Evolutionary conservation across 169 alveolate species (phyloP), one percentile per base, ranked within the genome.

Genomic region (Eimeria acervulina): DNA sequence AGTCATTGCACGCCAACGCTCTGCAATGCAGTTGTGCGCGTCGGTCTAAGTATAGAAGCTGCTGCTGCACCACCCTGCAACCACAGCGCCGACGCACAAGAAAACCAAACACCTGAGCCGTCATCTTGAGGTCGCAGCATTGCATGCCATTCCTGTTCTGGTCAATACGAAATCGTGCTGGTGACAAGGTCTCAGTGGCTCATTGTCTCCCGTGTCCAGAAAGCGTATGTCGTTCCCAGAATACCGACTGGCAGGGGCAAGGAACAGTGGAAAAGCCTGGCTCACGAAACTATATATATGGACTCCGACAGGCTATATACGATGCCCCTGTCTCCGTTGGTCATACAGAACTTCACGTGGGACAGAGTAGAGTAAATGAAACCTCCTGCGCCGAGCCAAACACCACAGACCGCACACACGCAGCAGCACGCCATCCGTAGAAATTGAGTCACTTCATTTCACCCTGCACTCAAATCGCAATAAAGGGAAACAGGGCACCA

Each of bases 1-100:
- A 98, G 94, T 98, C 99, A 55, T 98, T 93, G 90, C 96, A 97
- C 36, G 98, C 97, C 95, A 97, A 93, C 26, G 96, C 92, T 61
- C 84, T 59, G 70, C 61, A 61, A 59, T 72, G 96, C 85, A 95
- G 70, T 47, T 80, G 70, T 17, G 80, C 80, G 88, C 95, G 92
- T 26, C 95, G 84, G 55, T 96, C 97, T 40, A 96, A 26, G 76
- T 87, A 90, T 31, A 87, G 15, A 31, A 87, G 93, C 63, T 87
- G 93, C 93, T 87, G 93, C 83, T 87, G 93, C 63, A 33, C 23
- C 83, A 87, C 93, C 51, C 93, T 87, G 93, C 78, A 63, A 44
- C 83, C 70, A 19, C 85, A 76, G 19, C 85, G 21, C 21, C 61
- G 85, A 19, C 1, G 31, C 59, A 51, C 33, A 1, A 40, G 17